These are phyloP conservation scores for Trifolium dubium DNA, from an alignment of 306 rosid genomes.

Conservation along the genomic window DNA sequence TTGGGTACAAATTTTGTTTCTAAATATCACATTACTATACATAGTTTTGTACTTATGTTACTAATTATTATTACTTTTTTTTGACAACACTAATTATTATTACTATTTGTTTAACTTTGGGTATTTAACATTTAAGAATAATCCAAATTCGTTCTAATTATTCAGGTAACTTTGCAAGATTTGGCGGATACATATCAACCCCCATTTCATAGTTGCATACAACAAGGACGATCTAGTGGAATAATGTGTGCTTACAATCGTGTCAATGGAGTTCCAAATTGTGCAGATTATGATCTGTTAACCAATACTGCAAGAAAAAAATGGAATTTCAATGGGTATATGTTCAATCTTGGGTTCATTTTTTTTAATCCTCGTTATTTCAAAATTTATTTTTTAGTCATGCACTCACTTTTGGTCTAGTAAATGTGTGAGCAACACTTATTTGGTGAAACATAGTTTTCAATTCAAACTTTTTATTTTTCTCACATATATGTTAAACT, in stretches of 20 bases:
- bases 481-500: not conserved
- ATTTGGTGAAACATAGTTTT: conserved; percentile 34
- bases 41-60: not conserved
- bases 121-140: not conserved
- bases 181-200: conserved; percentile 91
- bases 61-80: not conserved
- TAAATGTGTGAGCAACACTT: not conserved
- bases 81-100: not conserved
- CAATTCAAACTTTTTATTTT: conserved; percentile 3
- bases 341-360: too few species aligned
- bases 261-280: conserved; percentile 87
- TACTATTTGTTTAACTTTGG: not conserved
- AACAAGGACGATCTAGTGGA: conserved; percentile 78
- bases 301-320: conserved; percentile 61
- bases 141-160: not conserved
- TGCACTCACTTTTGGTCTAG: too few species aligned
- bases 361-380: too few species aligned
- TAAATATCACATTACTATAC: not conserved
- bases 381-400: too few species aligned
- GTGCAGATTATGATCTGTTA: conserved; percentile 76
- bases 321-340: conserved; percentile 85
- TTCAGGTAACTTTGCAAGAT: conserved; percentile 79
- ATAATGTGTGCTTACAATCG: conserved; percentile 95
- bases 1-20: not conserved
- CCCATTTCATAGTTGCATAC: conserved; percentile 76